Conservation (phyloP, 1,139 yeast species). For the Waltiozyma solani region DNA sequence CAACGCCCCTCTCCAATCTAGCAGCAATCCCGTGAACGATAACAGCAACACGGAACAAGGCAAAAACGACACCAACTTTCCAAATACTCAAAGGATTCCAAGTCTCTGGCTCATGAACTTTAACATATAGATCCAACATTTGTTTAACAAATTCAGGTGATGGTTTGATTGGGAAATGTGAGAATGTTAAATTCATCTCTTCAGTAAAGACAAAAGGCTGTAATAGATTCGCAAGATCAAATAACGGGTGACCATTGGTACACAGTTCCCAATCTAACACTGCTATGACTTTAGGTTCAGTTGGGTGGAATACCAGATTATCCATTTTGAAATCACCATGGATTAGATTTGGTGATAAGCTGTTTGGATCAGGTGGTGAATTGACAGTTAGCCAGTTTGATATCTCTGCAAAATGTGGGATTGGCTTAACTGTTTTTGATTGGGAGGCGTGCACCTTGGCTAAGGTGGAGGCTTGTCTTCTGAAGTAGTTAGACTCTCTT, state of each 20-base stretch:
- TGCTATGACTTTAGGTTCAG: constrained; percentile 40
- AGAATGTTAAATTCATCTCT: constrained; percentile 13
- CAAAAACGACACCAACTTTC: constrained; percentile 51
- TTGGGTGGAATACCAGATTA: constrained; percentile 45
- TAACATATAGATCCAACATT: constrained; percentile 11
- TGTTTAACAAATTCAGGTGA: constrained; percentile 10
- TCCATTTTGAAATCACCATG: constrained; percentile 68
- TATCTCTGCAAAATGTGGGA: constrained; percentile 38
- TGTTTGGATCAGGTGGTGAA: constrained; percentile 38
- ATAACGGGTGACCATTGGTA: constrained; percentile 58
- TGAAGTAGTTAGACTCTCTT: constrained; percentile 31
- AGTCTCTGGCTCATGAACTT: constrained; percentile 6
- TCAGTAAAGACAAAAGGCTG: constrained; percentile 47
- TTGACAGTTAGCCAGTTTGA: constrained; percentile 32
- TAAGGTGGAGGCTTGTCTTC: constrained; percentile 45
- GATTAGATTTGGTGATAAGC: constrained; percentile 32
- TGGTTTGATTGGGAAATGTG: constrained; percentile 12
- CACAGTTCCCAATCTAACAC: constrained; percentile 64
- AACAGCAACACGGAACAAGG: constrained; percentile 47
- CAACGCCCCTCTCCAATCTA: constrained; percentile 46
- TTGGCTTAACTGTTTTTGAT: constrained; percentile 37
- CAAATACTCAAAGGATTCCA: constrained; percentile 38
- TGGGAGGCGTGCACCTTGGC: constrained; percentile 40
- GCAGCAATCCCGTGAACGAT: constrained; percentile 64
- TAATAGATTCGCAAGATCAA: constrained; percentile 50